Evolutionary conservation across 202 grass and related monocot species (phyloP).

Genomic region (Elaeis oleifera): DNA sequence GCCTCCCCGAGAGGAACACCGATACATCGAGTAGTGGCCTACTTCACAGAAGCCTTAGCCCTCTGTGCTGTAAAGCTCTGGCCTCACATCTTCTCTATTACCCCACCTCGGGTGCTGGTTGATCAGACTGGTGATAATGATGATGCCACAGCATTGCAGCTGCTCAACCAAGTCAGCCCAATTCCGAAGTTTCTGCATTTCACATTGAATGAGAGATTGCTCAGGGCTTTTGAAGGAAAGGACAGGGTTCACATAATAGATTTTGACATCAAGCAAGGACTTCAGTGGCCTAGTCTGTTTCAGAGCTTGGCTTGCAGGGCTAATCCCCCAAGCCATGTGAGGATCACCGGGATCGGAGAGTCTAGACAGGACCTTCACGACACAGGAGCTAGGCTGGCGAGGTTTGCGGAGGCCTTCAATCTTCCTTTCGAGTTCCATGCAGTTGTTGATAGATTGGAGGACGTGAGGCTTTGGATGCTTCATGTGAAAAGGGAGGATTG

Average conservation of each 20-base stretch:
- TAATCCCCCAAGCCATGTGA: slow-evolving; percentile 22
- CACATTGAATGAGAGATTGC: slow-evolving; percentile 21
- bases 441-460: slow-evolving; percentile 20
- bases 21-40: slow-evolving; percentile 15
- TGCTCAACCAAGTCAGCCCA: slow-evolving; percentile 16
- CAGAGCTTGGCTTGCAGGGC: slow-evolving; percentile 21
- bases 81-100: slow-evolving; percentile 9
- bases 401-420: slow-evolving; percentile 3
- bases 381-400: slow-evolving; percentile 12
- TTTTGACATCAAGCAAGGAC: slow-evolving; percentile 22
- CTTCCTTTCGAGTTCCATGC: slow-evolving; percentile 22
- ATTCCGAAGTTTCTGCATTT: slow-evolving; percentile 19
- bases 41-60: slow-evolving; percentile 19
- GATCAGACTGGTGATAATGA: not conserved
- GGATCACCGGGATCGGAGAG: slow-evolving; percentile 20
- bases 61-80: slow-evolving; percentile 6
- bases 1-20: slow-evolving; percentile 3
- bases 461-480: slow-evolving; percentile 32
- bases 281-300: slow-evolving; percentile 20
- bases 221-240: slow-evolving; percentile 11
- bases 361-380: slow-evolving; percentile 16
- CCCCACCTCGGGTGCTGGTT: not conserved
- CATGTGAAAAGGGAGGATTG: slow-evolving; percentile 24
- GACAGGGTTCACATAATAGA: slow-evolving; percentile 24
- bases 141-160: slow-evolving; percentile 4